Percentiles rank a stretch among this genome's conserved stretches.
phyloP scores from a whole-genome alignment of 1,284 basidiomycete genomes.

The Xerocomus minutiporus region DNA sequence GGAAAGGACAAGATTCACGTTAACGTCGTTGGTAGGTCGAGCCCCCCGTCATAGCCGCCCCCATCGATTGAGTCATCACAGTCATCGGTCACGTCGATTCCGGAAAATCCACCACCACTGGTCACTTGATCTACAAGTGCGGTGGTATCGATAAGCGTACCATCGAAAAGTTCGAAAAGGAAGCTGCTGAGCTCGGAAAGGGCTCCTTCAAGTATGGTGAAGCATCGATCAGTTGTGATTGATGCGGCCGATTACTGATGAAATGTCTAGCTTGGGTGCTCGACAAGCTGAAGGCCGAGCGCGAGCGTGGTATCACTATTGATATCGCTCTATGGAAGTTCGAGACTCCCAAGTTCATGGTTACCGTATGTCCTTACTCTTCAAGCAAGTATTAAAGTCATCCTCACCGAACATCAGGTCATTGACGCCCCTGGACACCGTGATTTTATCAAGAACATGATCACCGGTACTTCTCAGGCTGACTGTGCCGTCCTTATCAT shows the following conservation, averaged over 20 bases:
- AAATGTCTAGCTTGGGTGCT: slow-evolving; percentile 86
- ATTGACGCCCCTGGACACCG: slow-evolving; percentile 99
- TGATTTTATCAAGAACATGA: slow-evolving; percentile 99
- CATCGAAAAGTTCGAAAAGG: slow-evolving; percentile 99
- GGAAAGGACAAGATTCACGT: slow-evolving; percentile 87
- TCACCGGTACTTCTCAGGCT: slow-evolving; percentile 99
- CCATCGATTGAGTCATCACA: slow-evolving; percentile 40
- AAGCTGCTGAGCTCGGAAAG: slow-evolving; percentile 99
- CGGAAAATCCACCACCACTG: slow-evolving; percentile 99
- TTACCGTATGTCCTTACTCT: slow-evolving; percentile 59
- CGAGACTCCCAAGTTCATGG: slow-evolving; percentile 91
- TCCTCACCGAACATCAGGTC: slow-evolving; percentile 49
- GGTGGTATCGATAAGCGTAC: slow-evolving; percentile 99
- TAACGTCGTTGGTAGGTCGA: slow-evolving; percentile 83
- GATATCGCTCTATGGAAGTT: slow-evolving; percentile 99
- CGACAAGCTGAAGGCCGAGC: slow-evolving; percentile 99
- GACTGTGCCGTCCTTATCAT: slow-evolving; percentile 99
- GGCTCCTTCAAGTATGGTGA: slow-evolving; percentile 98
- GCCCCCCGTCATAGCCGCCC: slow-evolving; percentile 1
- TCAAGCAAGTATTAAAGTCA: neutral
- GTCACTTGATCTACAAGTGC: slow-evolving; percentile 99
- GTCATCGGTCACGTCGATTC: slow-evolving; percentile 98
- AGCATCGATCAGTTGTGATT: slow-evolving; percentile 31
- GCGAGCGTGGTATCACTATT: slow-evolving; percentile 99
- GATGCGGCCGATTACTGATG: slow-evolving; percentile 21